Conservation (phyloP, 2,329 filamentous ascomycete genomes). For the Anisogramma anomala region DNA sequence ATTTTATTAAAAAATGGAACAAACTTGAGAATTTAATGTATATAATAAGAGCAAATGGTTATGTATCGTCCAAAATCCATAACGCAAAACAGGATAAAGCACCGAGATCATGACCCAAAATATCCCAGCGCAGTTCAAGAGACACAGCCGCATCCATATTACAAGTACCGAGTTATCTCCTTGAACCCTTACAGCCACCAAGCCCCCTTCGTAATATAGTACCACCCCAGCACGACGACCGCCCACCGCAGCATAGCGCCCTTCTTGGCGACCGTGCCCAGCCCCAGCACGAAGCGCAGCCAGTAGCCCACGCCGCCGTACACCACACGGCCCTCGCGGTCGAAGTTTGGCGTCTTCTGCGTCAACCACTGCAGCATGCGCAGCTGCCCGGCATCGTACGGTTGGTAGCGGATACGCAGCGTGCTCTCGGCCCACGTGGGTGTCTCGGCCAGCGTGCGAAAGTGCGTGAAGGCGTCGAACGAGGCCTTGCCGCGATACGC, state of each 20-base stretch:
- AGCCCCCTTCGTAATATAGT: conserved; percentile 5
- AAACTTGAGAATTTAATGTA: too few relatives aligned
- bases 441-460: conserved; percentile 44
- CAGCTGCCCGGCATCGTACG: conserved; percentile 39
- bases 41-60: too few relatives aligned
- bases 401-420: conserved; percentile 57
- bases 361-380: conserved; percentile 33
- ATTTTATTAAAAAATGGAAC: too few relatives aligned
- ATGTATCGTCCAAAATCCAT: too few relatives aligned
- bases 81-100: too few relatives aligned
- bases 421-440: conserved; percentile 57
- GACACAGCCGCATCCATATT: too few relatives aligned
- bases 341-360: conserved; percentile 44
- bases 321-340: conserved; percentile 44
- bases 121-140: too few relatives aligned
- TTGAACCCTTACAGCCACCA: conserved; percentile 1
- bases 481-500: conserved; percentile 66
- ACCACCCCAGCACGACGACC: conserved; percentile 24
- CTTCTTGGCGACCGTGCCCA: conserved; percentile 39
- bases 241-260: conserved; percentile 43
- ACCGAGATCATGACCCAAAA: too few relatives aligned
- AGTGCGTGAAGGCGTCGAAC: conserved; percentile 57
- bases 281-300: conserved; percentile 36
- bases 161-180: too few relatives aligned
- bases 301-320: conserved; percentile 45